Evolutionary conservation across 192 early-diverging fungal genomes (phyloP).

Genomic region (Coemansia sp.): DNA sequence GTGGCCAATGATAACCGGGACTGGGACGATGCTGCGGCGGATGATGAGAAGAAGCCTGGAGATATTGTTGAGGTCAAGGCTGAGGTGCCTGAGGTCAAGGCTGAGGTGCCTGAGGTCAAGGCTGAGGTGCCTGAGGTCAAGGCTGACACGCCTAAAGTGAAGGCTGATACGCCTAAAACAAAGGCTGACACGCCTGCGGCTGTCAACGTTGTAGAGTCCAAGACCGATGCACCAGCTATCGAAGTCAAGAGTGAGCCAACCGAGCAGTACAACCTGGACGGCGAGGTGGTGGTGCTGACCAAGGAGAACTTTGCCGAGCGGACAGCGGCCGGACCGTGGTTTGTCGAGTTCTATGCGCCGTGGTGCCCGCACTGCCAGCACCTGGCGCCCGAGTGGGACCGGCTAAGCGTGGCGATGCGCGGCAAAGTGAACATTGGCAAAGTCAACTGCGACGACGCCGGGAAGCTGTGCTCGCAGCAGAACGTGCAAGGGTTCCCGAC

Average conservation of each 20-base stretch:
- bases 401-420: constrained; percentile 63
- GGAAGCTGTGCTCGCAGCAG: constrained; percentile 62
- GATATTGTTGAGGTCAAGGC: constrained; percentile 10
- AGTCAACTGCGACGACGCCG: constrained; percentile 78
- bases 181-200: no score
- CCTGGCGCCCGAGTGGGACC: constrained; percentile 76
- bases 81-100: not conserved
- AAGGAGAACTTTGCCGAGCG: constrained; percentile 54
- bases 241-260: not conserved
- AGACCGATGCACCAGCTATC: not conserved
- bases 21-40: constrained; percentile 23
- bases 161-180: no score
- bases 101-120: not conserved
- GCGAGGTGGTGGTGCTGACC: constrained; percentile 61
- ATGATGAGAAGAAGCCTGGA: constrained; percentile 2
- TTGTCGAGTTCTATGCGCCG: constrained; percentile 86
- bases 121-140: no score
- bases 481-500: constrained; percentile 85
- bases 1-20: constrained; percentile 50
- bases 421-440: constrained; percentile 78
- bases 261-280: constrained; percentile 52
- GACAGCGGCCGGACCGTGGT: constrained; percentile 71
- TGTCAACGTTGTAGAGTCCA: no score
- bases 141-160: no score
- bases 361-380: constrained; percentile 88